A percentile compares a stretch with the other conserved stretches of the same genome.
phyloP scores from a whole-genome alignment of 768 basidiomycete species.

The Mycena polygramma region DNA sequence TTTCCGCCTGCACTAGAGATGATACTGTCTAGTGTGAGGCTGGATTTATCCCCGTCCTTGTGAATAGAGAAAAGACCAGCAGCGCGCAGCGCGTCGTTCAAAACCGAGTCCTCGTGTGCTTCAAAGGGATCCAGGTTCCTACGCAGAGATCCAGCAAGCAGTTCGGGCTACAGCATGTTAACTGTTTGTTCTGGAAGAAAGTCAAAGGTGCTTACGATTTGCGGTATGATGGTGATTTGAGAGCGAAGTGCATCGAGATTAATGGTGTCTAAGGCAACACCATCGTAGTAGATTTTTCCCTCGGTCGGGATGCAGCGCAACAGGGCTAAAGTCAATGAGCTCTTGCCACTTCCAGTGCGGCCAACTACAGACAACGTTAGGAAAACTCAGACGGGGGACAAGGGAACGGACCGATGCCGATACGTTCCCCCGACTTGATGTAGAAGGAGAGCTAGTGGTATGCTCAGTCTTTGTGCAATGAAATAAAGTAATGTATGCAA shows the following conservation, averaged over 20 bases:
- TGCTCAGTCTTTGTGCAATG: no score
- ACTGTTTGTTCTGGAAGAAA: neutral
- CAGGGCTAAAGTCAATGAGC: constrained; percentile 65
- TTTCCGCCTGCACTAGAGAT: constrained; percentile 61
- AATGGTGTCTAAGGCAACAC: constrained; percentile 56
- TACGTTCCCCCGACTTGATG: constrained; percentile 68
- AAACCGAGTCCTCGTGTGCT: constrained; percentile 64
- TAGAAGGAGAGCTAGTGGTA: constrained; percentile 12
- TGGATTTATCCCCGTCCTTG: constrained; percentile 48
- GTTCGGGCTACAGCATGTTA: constrained; percentile 53
- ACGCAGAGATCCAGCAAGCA: constrained; percentile 68
- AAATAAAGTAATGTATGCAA: constrained; percentile 27
- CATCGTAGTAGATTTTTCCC: constrained; percentile 67
- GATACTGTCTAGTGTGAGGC: constrained; percentile 58
- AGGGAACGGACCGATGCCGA: constrained; percentile 62
- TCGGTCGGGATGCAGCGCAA: constrained; percentile 67
- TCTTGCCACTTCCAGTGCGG: constrained; percentile 71
- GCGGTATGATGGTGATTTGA: constrained; percentile 72
- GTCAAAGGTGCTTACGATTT: constrained; percentile 53
- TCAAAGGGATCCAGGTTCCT: constrained; percentile 73
- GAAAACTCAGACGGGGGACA: neutral
- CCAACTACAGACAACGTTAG: constrained; percentile 54
- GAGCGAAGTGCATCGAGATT: constrained; percentile 68
- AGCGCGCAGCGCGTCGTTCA: constrained; percentile 63
- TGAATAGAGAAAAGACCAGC: constrained; percentile 60